A percentile compares a stretch with the other conserved stretches of the same genome.
Conservation (phyloP, 1,284 basidiomycete genomes). For the Irpex rosettiformis region DNA sequence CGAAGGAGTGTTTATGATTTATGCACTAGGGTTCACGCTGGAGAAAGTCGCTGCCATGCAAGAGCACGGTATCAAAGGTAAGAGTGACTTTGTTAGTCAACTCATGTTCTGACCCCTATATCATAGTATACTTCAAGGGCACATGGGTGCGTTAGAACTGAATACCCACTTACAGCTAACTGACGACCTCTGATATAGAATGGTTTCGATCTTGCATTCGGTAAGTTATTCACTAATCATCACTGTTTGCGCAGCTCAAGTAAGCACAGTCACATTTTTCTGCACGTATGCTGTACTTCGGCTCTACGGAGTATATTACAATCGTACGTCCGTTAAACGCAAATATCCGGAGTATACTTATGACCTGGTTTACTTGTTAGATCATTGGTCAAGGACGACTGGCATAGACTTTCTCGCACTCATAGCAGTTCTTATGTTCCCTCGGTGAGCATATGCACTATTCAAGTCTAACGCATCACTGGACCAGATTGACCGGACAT, state of each 20-base stretch:
- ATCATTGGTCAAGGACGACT: slow-evolving; percentile 53
- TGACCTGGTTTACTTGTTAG: slow-evolving; percentile 38
- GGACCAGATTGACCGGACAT: background rate
- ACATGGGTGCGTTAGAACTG: slow-evolving; percentile 60
- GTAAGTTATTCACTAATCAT: slow-evolving; percentile 30
- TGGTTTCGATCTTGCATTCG: slow-evolving; percentile 87
- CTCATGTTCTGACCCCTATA: background rate
- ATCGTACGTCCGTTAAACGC: too few relatives aligned
- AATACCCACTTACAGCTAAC: background rate
- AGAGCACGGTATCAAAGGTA: slow-evolving; percentile 86
- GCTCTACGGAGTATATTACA: slow-evolving; percentile 65
- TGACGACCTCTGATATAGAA: slow-evolving; percentile 45
- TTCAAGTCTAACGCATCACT: background rate
- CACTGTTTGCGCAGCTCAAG: background rate
- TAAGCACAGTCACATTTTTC: slow-evolving; percentile 68
- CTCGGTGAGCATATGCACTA: slow-evolving; percentile 45
- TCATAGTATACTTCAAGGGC: slow-evolving; percentile 72
- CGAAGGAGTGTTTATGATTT: slow-evolving; percentile 79
- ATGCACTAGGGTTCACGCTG: slow-evolving; percentile 83
- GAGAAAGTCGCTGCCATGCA: slow-evolving; percentile 94
- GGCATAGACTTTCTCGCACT: slow-evolving; percentile 74
- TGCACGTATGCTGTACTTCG: slow-evolving; percentile 72
- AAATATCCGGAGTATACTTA: too few relatives aligned
- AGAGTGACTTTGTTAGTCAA: slow-evolving; percentile 3
- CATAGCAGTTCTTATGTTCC: slow-evolving; percentile 86